Percentiles rank a stretch among this genome's conserved stretches.
Conservation (phyloP, 768 basidiomycete species). For the Leccinellum rugosiceps region DNA sequence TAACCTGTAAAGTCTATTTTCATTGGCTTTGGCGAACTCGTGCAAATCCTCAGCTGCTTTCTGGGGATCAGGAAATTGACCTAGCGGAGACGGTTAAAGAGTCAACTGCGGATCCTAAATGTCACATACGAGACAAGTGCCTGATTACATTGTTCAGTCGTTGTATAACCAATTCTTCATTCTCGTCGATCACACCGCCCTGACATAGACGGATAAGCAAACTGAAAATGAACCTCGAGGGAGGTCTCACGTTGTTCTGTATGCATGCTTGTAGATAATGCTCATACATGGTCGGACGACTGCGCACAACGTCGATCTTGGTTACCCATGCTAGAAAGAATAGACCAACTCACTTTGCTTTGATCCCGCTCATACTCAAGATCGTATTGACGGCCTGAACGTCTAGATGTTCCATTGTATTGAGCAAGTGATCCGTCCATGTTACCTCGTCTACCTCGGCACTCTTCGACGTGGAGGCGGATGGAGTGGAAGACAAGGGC, state of each 20-base stretch:
- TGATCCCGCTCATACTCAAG: slow-evolving; percentile 60
- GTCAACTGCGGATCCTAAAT: background rate
- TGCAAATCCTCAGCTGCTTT: slow-evolving; percentile 78
- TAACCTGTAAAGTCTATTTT: slow-evolving; percentile 80
- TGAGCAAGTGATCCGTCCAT: slow-evolving; percentile 84
- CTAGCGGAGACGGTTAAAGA: slow-evolving; percentile 29
- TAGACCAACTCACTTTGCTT: slow-evolving; percentile 44
- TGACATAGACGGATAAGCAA: slow-evolving; percentile 29
- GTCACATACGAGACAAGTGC: slow-evolving; percentile 57
- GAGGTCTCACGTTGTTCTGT: slow-evolving; percentile 73
- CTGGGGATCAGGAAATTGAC: slow-evolving; percentile 59
- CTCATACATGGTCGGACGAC: slow-evolving; percentile 69
- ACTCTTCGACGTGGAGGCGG: slow-evolving; percentile 42
- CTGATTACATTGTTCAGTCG: slow-evolving; percentile 54
- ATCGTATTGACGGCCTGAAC: slow-evolving; percentile 56
- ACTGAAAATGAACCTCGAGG: background rate
- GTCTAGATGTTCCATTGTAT: slow-evolving; percentile 66
- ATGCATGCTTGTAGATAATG: slow-evolving; percentile 71
- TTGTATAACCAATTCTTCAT: slow-evolving; percentile 61
- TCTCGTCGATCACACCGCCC: slow-evolving; percentile 89
- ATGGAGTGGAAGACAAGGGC: slow-evolving; percentile 42
- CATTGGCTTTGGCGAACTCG: slow-evolving; percentile 84
- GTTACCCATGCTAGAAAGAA: background rate
- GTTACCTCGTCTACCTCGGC: slow-evolving; percentile 69
- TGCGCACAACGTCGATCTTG: slow-evolving; percentile 25